Conservation (phyloP, 306 rosid genomes). For the Herpetospermum pedunculosum region DNA sequence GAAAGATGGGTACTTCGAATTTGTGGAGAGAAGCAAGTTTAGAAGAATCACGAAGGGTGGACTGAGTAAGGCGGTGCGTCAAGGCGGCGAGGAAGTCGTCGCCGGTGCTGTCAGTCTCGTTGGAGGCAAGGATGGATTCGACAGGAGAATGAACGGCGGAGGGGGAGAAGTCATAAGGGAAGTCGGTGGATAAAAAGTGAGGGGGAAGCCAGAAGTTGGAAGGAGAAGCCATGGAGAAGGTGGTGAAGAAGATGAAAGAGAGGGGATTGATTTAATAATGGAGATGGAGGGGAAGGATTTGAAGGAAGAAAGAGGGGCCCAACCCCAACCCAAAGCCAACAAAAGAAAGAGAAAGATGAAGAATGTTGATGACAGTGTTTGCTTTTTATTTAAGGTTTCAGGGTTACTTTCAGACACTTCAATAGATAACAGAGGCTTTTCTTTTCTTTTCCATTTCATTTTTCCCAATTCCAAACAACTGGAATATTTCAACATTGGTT, state of each 20-base stretch:
- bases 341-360: not conserved
- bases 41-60: constrained; percentile 32
- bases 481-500: not conserved
- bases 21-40: constrained; percentile 21
- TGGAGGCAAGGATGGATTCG: constrained; percentile 34
- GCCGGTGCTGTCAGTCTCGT: constrained; percentile 32
- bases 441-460: too few relatives aligned
- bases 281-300: constrained; percentile 18
- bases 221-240: constrained; percentile 19
- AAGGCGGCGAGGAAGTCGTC: constrained; percentile 49
- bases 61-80: constrained; percentile 48
- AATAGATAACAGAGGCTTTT: not conserved
- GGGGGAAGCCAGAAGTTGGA: constrained; percentile 31
- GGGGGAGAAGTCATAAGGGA: constrained; percentile 50
- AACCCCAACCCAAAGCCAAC: too few relatives aligned
- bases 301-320: constrained; percentile 33
- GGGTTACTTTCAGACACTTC: constrained; percentile 25
- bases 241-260: constrained; percentile 1
- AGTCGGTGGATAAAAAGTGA: constrained; percentile 31
- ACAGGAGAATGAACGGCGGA: constrained; percentile 32
- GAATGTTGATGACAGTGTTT: constrained; percentile 38
- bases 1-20: constrained; percentile 34
- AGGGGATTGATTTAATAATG: constrained; percentile 49
- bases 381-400: constrained; percentile 74
- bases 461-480: constrained; percentile 1